Evolutionary conservation across 305 asterid species (phyloP).

Genomic region (Plantago lanceolata): DNA sequence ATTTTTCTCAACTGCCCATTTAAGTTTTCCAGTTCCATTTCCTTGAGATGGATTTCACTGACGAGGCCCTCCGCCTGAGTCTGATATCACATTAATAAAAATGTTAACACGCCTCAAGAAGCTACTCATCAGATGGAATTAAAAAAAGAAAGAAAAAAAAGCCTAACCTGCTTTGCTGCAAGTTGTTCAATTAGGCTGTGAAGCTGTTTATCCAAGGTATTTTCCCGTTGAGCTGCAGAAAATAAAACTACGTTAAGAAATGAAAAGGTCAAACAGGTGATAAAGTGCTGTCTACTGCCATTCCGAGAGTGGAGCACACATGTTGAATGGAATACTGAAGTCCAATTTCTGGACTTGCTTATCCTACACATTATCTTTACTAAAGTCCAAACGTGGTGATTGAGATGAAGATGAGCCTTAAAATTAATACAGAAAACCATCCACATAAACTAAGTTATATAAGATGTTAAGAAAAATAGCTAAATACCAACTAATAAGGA

Average conservation of each 20-base stretch:
- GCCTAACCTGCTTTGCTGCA: slow-evolving; percentile 69
- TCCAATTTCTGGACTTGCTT: neutral
- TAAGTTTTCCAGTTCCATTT: slow-evolving; percentile 71
- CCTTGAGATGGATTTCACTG: slow-evolving; percentile 57
- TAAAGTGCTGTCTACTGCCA: neutral
- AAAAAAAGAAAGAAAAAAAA: neutral
- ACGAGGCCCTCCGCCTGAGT: slow-evolving; percentile 80
- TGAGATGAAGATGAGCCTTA: neutral
- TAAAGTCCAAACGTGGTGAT: neutral
- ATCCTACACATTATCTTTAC: neutral
- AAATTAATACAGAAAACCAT: neutral
- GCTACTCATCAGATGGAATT: neutral
- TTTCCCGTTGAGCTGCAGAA: slow-evolving; percentile 82
- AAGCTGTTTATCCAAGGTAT: slow-evolving; percentile 82
- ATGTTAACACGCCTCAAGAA: neutral
- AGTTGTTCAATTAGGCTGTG: slow-evolving; percentile 91
- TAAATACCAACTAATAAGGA: neutral
- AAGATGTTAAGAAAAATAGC: neutral
- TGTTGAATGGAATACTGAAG: neutral
- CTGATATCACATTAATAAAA: slow-evolving; percentile 34
- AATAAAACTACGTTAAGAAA: slow-evolving; percentile 4
- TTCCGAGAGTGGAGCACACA: neutral
- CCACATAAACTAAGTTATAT: neutral
- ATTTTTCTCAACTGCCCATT: slow-evolving; percentile 56
- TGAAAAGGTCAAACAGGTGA: neutral